Base-by-base conservation (phyloP, 2,329 filamentous ascomycete species). In the Aspergillus pseudoglaucus region DNA sequence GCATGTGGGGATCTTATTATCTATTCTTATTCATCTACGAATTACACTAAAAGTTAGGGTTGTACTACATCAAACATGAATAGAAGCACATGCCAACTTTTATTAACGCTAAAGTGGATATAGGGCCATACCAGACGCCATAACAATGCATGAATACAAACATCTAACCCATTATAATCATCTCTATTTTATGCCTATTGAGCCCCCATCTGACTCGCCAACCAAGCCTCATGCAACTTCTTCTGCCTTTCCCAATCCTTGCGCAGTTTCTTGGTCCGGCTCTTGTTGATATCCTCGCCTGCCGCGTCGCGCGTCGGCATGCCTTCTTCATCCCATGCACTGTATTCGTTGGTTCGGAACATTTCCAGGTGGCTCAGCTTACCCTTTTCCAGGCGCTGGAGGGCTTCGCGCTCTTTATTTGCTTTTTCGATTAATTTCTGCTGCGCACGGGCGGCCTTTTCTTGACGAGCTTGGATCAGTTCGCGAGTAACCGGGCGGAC, bases 161-260 rank as follows among this genome's bases (percentile, higher is more conserved):
- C 25, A 30, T 4, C 25, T 30, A 30, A 30, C 12, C 33, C n/a
- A 35, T 35, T 32, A 22, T 22, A 43, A 41, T 47, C 22, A 45
- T 40, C 42, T 39, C 44, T 25, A 20, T 37, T n/a, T n/a, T n/a
- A 48, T 40, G 25, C 33, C 39, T 41, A 49, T 50, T 49, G 44
- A 10, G 37, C 9, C 17, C 37, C 37, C 37, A 39, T 47, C 39
- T 60, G 58, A 17, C 46, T 53, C 17, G 54, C 56, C 50, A 55
- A 44, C 57, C 57, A 60, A 9, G 56, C 52, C 53, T 60, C 57
- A 23, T 60, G 58, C 14, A 45, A 67, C 77, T 91, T 94, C 77
- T 90, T 93, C 74, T 96, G 91, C 64, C 78, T 83, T 59, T 94
- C 87, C 88, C 88, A 95, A 47, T 89, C 84, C 75, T 96, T 96